Conservation (phyloP, 176 grass and related monocot genomes). For the Musa acuminata region DNA sequence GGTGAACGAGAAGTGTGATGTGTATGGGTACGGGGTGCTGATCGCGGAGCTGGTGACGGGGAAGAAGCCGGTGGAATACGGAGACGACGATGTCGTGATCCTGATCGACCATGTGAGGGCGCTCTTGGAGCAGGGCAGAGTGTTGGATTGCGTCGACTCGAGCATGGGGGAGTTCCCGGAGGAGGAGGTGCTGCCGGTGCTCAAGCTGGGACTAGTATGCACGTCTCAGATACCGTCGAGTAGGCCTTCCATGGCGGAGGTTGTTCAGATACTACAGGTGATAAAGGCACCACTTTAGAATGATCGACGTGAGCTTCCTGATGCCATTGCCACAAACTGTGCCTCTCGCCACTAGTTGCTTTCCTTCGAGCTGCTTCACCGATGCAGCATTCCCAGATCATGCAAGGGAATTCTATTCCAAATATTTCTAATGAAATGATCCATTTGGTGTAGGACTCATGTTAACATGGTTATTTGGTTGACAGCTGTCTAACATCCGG, state of each 20-base stretch:
- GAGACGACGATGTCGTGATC: constrained; percentile 79
- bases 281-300: constrained; percentile 54
- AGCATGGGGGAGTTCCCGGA: constrained; percentile 66
- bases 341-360: too few relatives aligned
- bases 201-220: constrained; percentile 89
- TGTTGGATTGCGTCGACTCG: constrained; percentile 59
- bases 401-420: too few relatives aligned
- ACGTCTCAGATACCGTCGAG: constrained; percentile 92
- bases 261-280: constrained; percentile 97
- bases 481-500: too few relatives aligned
- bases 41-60: constrained; percentile 81
- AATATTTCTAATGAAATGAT: too few relatives aligned
- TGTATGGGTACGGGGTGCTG: constrained; percentile 84
- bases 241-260: constrained; percentile 84
- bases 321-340: too few relatives aligned
- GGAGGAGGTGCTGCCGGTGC: constrained; percentile 90
- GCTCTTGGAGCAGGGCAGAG: constrained; percentile 57
- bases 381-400: too few relatives aligned
- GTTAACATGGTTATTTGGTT: too few relatives aligned
- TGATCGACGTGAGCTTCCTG: too few relatives aligned
- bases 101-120: constrained; percentile 63
- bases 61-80: constrained; percentile 54
- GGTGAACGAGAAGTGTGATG: constrained; percentile 93
- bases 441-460: too few relatives aligned
- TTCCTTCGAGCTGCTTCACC: too few relatives aligned